A percentile compares a stretch with the other conserved stretches of the same genome.
phyloP scores from a whole-genome alignment of 208 protist genomes.

The Borovskyia barvae region DNA sequence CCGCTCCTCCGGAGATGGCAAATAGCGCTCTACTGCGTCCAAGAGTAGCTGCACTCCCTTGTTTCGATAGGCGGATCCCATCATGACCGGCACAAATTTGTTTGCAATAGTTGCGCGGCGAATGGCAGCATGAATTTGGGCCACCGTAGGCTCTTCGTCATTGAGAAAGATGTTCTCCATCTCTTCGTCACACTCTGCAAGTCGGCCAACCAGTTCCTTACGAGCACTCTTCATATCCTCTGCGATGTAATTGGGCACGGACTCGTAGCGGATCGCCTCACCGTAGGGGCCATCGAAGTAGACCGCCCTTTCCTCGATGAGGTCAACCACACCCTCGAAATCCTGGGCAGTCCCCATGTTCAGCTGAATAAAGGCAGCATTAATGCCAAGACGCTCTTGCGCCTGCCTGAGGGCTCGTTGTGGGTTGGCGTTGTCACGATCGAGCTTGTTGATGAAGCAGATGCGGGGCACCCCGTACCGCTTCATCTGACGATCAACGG shows the following conservation, averaged over 20 bases:
- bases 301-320: constrained; percentile 90
- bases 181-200: constrained; percentile 95
- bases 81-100: constrained; percentile 96
- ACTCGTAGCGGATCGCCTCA: constrained; percentile 77
- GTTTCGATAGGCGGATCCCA: constrained; percentile 98
- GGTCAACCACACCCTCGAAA: constrained; percentile 96
- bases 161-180: constrained; percentile 94
- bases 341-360: constrained; percentile 96
- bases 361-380: constrained; percentile 96
- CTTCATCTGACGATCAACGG: constrained; percentile 99
- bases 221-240: constrained; percentile 74
- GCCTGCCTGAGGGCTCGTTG: constrained; percentile 79
- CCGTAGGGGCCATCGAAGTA: constrained; percentile 95
- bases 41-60: constrained; percentile 98
- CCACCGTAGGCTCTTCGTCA: constrained; percentile 88
- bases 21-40: constrained; percentile 95
- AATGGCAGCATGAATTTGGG: constrained; percentile 92
- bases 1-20: constrained; percentile 95
- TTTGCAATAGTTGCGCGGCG: constrained; percentile 91
- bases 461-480: constrained; percentile 98
- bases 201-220: constrained; percentile 88
- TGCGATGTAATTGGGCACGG: constrained; percentile 79
- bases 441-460: constrained; percentile 99
- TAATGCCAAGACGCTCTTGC: constrained; percentile 93
- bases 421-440: constrained; percentile 93